Evolutionary conservation across 2,329 filamentous ascomycete species (phyloP).

Genomic region (Hypomyces perniciosus): DNA sequence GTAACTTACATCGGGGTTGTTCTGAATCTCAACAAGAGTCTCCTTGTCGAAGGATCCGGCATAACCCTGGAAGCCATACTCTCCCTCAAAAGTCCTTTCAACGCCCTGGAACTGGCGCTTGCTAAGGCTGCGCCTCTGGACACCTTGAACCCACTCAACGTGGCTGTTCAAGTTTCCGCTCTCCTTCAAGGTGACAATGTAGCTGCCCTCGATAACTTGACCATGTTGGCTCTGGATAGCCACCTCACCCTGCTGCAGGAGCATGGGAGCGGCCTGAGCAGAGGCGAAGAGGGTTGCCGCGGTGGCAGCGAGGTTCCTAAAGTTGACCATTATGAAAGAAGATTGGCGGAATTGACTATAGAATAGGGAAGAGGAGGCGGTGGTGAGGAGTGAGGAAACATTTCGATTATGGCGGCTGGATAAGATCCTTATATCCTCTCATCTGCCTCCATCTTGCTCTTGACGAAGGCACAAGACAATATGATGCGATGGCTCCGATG

Average conservation of each 20-base stretch:
- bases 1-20: conserved; percentile 35
- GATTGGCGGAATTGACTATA: background rate
- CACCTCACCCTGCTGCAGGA: conserved; percentile 15
- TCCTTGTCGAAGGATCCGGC: conserved; percentile 36
- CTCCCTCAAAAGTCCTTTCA: conserved; percentile 25
- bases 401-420: too few relatives aligned
- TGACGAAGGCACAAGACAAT: too few relatives aligned
- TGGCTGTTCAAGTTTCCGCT: conserved; percentile 43
- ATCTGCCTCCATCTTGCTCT: too few relatives aligned
- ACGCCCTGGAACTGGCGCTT: conserved; percentile 37
- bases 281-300: conserved; percentile 21
- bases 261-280: conserved; percentile 17
- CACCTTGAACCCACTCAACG: conserved; percentile 42
- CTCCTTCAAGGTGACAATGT: conserved; percentile 58
- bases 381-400: background rate
- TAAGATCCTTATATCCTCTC: too few relatives aligned
- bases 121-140: conserved; percentile 48
- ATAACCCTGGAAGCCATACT: conserved; percentile 34
- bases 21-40: conserved; percentile 36
- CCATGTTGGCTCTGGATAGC: conserved; percentile 4
- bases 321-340: conserved; percentile 24
- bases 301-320: conserved; percentile 22
- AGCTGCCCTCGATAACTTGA: conserved; percentile 36
- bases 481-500: too few relatives aligned
- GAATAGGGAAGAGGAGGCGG: background rate